Conservation (phyloP, 2,329 filamentous ascomycete species). For the Ilyonectria sp. region DNA sequence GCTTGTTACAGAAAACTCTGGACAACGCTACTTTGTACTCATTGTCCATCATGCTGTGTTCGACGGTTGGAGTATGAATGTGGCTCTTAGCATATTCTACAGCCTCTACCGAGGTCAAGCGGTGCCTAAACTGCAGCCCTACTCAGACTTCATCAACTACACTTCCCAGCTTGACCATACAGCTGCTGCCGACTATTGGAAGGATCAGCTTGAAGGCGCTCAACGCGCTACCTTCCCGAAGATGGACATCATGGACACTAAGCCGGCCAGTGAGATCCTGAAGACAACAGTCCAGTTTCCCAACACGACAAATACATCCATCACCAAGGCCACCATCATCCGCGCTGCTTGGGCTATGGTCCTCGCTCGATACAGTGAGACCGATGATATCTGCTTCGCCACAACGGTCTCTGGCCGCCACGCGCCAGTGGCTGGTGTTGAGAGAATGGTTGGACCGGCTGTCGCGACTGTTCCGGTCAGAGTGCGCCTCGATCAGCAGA, state of each 20-base stretch:
- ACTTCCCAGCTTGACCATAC: not conserved
- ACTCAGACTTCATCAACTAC: slow-evolving; percentile 10
- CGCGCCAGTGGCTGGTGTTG: slow-evolving; percentile 37
- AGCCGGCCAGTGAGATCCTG: not conserved
- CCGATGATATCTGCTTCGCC: slow-evolving; percentile 11
- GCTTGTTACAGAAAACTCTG: slow-evolving; percentile 1
- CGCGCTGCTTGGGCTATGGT: slow-evolving; percentile 13
- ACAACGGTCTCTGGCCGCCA: slow-evolving; percentile 21
- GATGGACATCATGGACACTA: not conserved
- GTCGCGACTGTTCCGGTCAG: slow-evolving; percentile 51
- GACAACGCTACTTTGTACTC: slow-evolving; percentile 19
- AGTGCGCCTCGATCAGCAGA: slow-evolving; percentile 44
- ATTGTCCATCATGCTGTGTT: slow-evolving; percentile 43
- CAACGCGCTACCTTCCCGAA: slow-evolving; percentile 13
- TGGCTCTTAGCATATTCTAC: not conserved
- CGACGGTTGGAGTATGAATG: slow-evolving; percentile 42
- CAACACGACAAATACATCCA: not conserved
- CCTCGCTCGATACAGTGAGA: slow-evolving; percentile 14
- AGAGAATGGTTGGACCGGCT: slow-evolving; percentile 46
- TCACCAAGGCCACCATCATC: slow-evolving; percentile 11
- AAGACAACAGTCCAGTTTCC: slow-evolving; percentile 6
- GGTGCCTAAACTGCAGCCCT: not conserved
- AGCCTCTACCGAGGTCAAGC: not conserved
- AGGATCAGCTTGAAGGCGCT: slow-evolving; percentile 11
- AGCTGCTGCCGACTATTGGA: slow-evolving; percentile 7